phyloP scores from a whole-genome alignment of 2,329 filamentous ascomycete genomes.

The Tolypocladium tundrense region DNA sequence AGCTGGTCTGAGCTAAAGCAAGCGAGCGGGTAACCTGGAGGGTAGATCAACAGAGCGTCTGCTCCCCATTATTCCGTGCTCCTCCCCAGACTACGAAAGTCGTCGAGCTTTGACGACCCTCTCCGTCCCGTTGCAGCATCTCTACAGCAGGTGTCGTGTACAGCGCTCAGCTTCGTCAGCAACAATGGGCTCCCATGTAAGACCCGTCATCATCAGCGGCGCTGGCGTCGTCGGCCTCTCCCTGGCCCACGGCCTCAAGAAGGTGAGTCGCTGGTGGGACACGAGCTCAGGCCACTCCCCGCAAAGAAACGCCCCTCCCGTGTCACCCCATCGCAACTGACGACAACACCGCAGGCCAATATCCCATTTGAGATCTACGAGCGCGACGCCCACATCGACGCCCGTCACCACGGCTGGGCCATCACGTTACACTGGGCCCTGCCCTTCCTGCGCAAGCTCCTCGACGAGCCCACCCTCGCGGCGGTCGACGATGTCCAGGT shows the following conservation, averaged over 20 bases:
- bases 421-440: conserved; percentile 51
- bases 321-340: background rate
- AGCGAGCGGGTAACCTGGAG: background rate
- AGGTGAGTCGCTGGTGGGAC: conserved; percentile 10
- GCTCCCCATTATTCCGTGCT: background rate
- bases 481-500: conserved; percentile 16
- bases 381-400: conserved; percentile 16
- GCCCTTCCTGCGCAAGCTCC: conserved; percentile 14
- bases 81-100: background rate
- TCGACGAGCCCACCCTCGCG: conserved; percentile 11
- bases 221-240: conserved; percentile 26
- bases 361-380: conserved; percentile 22
- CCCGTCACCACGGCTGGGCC: conserved; percentile 41
- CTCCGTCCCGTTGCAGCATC: background rate
- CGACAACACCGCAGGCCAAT: conserved; percentile 10
- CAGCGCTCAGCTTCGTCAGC: background rate
- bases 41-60: background rate
- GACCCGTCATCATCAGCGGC: conserved; percentile 25
- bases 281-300: background rate
- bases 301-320: too few species aligned
- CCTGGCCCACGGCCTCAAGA: conserved; percentile 25
- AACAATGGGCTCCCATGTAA: conserved; percentile 2
- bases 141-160: background rate
- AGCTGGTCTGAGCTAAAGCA: background rate
- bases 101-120: background rate